Percentiles rank a stretch among this genome's conserved stretches.
Evolutionary conservation across 1,284 basidiomycete genomes (phyloP).

Genomic region (Phellopilus nigrolimitatus): DNA sequence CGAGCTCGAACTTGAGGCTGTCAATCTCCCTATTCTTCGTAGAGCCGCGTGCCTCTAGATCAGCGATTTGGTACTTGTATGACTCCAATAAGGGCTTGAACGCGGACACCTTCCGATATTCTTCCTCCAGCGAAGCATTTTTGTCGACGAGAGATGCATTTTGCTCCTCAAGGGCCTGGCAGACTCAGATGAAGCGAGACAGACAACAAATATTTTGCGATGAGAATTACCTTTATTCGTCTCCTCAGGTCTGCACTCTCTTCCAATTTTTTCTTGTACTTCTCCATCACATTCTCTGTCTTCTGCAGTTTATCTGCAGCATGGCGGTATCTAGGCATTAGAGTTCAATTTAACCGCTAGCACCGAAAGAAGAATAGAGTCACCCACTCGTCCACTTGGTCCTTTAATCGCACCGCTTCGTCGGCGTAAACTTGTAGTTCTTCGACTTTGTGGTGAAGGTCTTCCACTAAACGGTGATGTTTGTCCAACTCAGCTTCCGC

Average conservation of each 20-base stretch:
- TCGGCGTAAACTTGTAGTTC: conserved; percentile 80
- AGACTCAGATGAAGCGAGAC: conserved; percentile 2
- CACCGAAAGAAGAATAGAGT: background rate
- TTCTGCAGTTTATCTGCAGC: conserved; percentile 88
- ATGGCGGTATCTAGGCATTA: conserved; percentile 68
- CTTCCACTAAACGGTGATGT: conserved; percentile 61
- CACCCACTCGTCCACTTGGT: conserved; percentile 89
- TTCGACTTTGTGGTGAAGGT: conserved; percentile 74
- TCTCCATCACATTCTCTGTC: conserved; percentile 96
- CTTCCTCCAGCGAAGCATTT: conserved; percentile 87
- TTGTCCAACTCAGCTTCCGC: conserved; percentile 79
- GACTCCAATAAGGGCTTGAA: conserved; percentile 91
- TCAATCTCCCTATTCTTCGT: conserved; percentile 68
- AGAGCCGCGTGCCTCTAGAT: conserved; percentile 71
- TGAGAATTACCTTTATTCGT: conserved; percentile 70
- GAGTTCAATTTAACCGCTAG: conserved; percentile 11
- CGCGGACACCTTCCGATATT: conserved; percentile 80
- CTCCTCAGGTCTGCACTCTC: conserved; percentile 87
- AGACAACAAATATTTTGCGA: background rate
- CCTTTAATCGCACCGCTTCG: conserved; percentile 76
- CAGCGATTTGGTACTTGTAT: conserved; percentile 84
- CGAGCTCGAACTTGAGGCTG: conserved; percentile 69
- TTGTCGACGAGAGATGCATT: conserved; percentile 89
- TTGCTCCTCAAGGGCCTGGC: conserved; percentile 83
- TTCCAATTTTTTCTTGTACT: conserved; percentile 98